Evolutionary conservation across 2,329 filamentous ascomycete species (phyloP).

Genomic region (Epichloe hybrida): DNA sequence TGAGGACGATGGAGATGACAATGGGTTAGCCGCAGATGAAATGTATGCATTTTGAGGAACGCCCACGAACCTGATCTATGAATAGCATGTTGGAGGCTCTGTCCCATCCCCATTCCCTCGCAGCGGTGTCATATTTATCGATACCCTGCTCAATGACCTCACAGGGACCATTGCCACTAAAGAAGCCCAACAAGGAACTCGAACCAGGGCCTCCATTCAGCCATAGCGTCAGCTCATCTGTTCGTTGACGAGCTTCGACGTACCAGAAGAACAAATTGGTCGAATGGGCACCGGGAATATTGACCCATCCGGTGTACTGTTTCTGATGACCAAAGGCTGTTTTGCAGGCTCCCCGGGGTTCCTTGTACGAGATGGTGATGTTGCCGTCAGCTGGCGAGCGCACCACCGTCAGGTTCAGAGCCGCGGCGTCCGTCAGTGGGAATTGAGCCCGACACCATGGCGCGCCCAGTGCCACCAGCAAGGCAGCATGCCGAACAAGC

Average conservation of each 20-base stretch:
- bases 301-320: constrained; percentile 60
- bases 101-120: constrained; percentile 54
- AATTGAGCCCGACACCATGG: constrained; percentile 19
- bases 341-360: constrained; percentile 44
- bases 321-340: constrained; percentile 52
- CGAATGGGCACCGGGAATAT: constrained; percentile 39
- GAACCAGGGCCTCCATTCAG: constrained; percentile 54
- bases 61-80: constrained; percentile 35
- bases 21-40: background rate
- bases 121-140: constrained; percentile 38
- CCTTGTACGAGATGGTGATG: constrained; percentile 56
- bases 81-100: constrained; percentile 40
- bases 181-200: constrained; percentile 52
- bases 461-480: constrained; percentile 8
- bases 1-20: background rate
- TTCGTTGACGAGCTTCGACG: constrained; percentile 29
- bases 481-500: constrained; percentile 8
- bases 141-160: constrained; percentile 33
- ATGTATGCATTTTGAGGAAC: constrained; percentile 8
- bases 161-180: constrained; percentile 44
- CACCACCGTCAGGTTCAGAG: constrained; percentile 38
- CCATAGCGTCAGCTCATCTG: constrained; percentile 41
- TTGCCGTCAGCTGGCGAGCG: constrained; percentile 47
- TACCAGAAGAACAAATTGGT: constrained; percentile 41
- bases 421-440: constrained; percentile 15